phyloP scores from a whole-genome alignment of 192 early-diverging fungal species.

The Radiomyces spectabilis region DNA sequence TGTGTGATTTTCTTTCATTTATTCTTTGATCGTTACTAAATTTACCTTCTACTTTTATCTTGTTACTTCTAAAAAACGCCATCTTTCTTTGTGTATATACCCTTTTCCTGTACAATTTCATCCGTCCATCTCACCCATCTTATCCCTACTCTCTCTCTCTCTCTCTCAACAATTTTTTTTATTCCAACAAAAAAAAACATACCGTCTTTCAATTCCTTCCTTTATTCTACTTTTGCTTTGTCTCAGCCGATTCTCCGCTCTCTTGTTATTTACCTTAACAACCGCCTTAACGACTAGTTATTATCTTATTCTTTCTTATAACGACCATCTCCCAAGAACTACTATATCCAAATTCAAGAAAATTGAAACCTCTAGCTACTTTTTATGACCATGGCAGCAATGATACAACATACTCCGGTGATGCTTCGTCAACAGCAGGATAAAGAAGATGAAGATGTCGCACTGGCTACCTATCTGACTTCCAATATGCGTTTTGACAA shows the following conservation, averaged over 20 bases:
- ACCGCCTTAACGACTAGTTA: no score
- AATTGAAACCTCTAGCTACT: no score
- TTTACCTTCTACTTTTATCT: neutral
- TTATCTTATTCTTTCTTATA: no score
- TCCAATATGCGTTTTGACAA: constrained; percentile 2
- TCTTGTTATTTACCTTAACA: neutral
- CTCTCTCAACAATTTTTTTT: constrained; percentile 1
- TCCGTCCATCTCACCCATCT: no score
- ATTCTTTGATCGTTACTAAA: neutral
- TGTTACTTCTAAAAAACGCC: no score
- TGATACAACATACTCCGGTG: neutral
- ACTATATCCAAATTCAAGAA: no score
- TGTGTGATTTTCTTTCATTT: neutral
- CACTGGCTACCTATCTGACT: neutral
- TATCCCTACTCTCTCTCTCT: neutral
- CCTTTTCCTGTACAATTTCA: neutral
- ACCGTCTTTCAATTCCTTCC: no score
- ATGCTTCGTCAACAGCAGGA: neutral
- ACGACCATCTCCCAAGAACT: no score
- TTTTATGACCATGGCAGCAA: neutral
- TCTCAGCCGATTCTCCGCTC: neutral
- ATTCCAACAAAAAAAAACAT: no score
- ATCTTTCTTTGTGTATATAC: constrained; percentile 1
- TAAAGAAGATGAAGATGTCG: constrained; percentile 9
- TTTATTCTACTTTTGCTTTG: neutral